These are phyloP conservation scores for Lagenaria siceraria DNA, from an alignment of 306 rosid species.

Conservation along the genomic window DNA sequence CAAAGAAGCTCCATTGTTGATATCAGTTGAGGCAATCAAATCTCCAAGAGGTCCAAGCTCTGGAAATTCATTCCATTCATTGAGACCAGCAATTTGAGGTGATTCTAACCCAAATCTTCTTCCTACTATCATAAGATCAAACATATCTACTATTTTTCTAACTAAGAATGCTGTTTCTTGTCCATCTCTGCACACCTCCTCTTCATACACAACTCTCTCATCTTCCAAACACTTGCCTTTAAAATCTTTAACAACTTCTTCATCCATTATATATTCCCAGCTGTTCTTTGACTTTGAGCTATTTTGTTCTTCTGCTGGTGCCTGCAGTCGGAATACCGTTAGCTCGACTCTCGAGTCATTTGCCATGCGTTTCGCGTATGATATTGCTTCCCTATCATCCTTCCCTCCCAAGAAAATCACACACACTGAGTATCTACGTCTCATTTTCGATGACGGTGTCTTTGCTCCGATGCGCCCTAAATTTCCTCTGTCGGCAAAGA, in stretches of 20 bases:
- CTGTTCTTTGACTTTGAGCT: background rate
- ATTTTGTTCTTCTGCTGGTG: background rate
- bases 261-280: constrained; percentile 9
- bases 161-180: constrained; percentile 8
- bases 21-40: constrained; percentile 38
- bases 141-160: constrained; percentile 11
- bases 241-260: constrained; percentile 3
- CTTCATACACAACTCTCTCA: background rate
- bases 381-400: constrained; percentile 57
- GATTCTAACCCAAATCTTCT: constrained; percentile 27
- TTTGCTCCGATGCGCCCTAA: constrained; percentile 13
- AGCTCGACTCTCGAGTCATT: constrained; percentile 17
- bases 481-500: constrained; percentile 31
- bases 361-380: constrained; percentile 27
- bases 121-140: constrained; percentile 48
- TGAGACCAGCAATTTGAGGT: constrained; percentile 35
- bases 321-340: constrained; percentile 8
- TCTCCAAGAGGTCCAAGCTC: constrained; percentile 63
- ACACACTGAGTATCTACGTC: constrained; percentile 16
- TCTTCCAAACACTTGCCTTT: background rate
- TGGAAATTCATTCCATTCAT: constrained; percentile 60
- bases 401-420: constrained; percentile 56
- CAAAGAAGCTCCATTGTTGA: constrained; percentile 31
- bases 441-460: background rate
- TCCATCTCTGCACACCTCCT: constrained; percentile 10